Evolutionary conservation across 1,284 basidiomycete genomes (phyloP).

Genomic region (Jaminaea rosea): DNA sequence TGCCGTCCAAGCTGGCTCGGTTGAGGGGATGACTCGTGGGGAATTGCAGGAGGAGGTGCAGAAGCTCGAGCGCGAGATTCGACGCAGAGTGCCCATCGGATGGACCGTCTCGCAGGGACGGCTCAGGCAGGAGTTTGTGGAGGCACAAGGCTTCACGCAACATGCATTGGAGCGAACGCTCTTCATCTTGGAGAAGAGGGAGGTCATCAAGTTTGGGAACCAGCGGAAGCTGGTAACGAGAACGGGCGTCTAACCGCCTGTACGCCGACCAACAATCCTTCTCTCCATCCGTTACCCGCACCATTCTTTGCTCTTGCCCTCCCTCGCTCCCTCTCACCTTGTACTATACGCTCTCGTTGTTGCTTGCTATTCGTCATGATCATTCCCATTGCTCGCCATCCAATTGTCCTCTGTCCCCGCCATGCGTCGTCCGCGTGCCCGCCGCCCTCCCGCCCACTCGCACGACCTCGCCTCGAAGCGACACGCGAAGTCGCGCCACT

Average conservation of each 20-base stretch:
- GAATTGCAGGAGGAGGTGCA: slow-evolving; percentile 91
- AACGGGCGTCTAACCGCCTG: slow-evolving; percentile 45
- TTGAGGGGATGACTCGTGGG: slow-evolving; percentile 83
- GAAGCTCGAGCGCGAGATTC: slow-evolving; percentile 82
- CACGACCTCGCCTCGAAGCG: too few species aligned
- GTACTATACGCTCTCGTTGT: background rate
- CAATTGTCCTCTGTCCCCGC: too few species aligned
- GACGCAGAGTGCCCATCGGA: slow-evolving; percentile 79
- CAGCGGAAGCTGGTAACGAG: slow-evolving; percentile 42
- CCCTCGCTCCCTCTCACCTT: slow-evolving; percentile 4
- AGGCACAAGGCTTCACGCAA: slow-evolving; percentile 61
- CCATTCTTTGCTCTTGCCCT: background rate
- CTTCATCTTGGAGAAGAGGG: slow-evolving; percentile 87
- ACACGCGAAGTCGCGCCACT: too few species aligned
- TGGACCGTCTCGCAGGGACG: slow-evolving; percentile 95
- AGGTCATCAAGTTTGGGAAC: slow-evolving; percentile 75
- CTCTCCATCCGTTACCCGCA: background rate
- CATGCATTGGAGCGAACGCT: slow-evolving; percentile 88
- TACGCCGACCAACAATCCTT: too few species aligned
- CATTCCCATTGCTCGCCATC: too few species aligned
- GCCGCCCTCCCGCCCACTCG: too few species aligned
- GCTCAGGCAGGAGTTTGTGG: slow-evolving; percentile 89
- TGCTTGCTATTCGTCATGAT: too few species aligned
- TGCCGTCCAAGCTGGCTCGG: slow-evolving; percentile 83
- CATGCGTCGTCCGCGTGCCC: too few species aligned